Evolutionary conservation across 208 protist genomes (phyloP), one percentile per base, ranked within the genome.

Genomic region (Trypanosoma lewisi): DNA sequence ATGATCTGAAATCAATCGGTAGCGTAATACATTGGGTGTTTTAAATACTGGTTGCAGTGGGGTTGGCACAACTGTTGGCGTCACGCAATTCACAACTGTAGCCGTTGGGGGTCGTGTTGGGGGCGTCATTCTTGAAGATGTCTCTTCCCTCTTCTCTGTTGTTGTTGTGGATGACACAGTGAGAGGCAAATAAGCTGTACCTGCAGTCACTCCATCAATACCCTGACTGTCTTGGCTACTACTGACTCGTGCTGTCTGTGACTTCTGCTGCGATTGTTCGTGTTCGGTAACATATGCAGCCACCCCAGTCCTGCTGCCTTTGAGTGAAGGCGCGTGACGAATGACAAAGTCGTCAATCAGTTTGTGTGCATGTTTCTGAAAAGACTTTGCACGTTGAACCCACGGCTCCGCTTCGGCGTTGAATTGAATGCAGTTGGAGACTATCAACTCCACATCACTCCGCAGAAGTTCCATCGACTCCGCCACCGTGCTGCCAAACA

Each of bases 351-450:
- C 86, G 70, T 95, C 89, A 47, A 95, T 73, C 42, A 67, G 67
- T 55, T 70, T 75, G 63, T 95, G 89, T 2, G 89, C 89, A 57
- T 88, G 90, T 8, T 11, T 21, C 14, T 83, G 83, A 66, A 95
- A 95, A 33, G 61, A 77, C 48, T 50, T 59, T 19, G 89, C 89
- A 14, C 85, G 73, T n/a, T 63, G 59, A 30, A 90, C 80, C 89
- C 89, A 95, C 37, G 53, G 59, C 50, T 72, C 56, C 27, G 79
- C 73, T 41, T 82, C 72, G 12, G 69, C 71, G 62, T 96, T 96
- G 57, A 93, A 96, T 30, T 75, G 74, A 47, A 91, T 76, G 66
- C 89, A 96, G 64, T 96, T 96, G 25, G 48, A 57, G 17, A 92
- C 87, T 47, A 96, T 89, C 47, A 93, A 77, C 67, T 93, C 81